Percentiles rank a stretch among this genome's conserved stretches.
phyloP scores from a whole-genome alignment of 2,329 filamentous ascomycete genomes.

The Penicillium olsonii region DNA sequence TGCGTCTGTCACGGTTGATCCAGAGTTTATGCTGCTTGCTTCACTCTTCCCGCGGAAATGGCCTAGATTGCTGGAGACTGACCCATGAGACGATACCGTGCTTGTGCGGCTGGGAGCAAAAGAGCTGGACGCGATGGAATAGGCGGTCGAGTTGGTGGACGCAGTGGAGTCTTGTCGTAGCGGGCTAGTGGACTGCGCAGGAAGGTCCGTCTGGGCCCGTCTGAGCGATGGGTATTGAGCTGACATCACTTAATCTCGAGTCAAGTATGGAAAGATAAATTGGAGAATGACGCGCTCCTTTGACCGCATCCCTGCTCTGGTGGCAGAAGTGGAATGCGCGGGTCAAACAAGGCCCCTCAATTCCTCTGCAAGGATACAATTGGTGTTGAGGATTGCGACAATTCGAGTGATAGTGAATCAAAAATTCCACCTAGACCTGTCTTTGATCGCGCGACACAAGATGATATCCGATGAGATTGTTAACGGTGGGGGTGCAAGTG shows the following conservation, averaged over 20 bases:
- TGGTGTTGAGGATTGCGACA: neutral
- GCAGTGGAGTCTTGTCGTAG: constrained; percentile 57
- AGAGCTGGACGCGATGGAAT: constrained; percentile 52
- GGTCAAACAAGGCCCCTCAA: constrained; percentile 6
- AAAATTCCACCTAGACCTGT: no score
- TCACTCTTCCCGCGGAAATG: constrained; percentile 80
- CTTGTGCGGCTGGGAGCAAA: constrained; percentile 62
- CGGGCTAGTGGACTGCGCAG: constrained; percentile 48
- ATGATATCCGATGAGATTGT: constrained; percentile 21
- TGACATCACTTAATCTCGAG: constrained; percentile 40
- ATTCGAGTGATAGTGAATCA: no score
- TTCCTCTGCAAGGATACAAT: neutral
- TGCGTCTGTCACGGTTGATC: constrained; percentile 23
- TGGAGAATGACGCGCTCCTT: constrained; percentile 31
- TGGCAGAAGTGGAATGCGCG: constrained; percentile 27
- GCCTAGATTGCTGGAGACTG: constrained; percentile 53
- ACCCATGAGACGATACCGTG: constrained; percentile 72
- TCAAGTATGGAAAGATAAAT: constrained; percentile 33
- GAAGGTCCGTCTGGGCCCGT: constrained; percentile 42
- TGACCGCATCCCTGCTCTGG: constrained; percentile 43
- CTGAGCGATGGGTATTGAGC: constrained; percentile 38
- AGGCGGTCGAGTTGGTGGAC: constrained; percentile 56
- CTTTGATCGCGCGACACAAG: neutral
- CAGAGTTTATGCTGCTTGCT: constrained; percentile 57
- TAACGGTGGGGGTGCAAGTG: constrained; percentile 28